These are phyloP conservation scores for Taiwanofungus camphoratus DNA, from an alignment of 1,284 basidiomycete species.

Conservation along the genomic window DNA sequence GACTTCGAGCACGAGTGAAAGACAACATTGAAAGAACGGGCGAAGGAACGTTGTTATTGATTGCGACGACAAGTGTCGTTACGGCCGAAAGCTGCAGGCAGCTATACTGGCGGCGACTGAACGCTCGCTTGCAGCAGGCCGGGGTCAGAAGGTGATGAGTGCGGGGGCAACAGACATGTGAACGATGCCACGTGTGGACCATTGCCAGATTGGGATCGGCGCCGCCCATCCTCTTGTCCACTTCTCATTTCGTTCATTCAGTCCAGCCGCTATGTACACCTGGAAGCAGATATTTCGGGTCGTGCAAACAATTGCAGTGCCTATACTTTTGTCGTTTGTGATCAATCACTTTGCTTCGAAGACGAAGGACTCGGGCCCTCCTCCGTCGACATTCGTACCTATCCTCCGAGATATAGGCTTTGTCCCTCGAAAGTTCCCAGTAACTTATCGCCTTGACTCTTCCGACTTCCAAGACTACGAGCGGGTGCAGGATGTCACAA, in stretches of 20 bases:
- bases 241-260: no score
- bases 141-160: no score
- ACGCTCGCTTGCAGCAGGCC: constrained; percentile 8
- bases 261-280: constrained; percentile 15
- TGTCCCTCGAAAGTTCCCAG: constrained; percentile 15
- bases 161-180: no score
- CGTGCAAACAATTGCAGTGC: constrained; percentile 17
- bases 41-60: constrained; percentile 5
- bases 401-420: constrained; percentile 21
- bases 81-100: neutral
- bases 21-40: constrained; percentile 20
- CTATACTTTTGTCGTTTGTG: constrained; percentile 13
- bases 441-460: constrained; percentile 15
- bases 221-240: no score
- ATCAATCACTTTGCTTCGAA: constrained; percentile 12
- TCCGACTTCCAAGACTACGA: constrained; percentile 13
- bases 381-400: constrained; percentile 16
- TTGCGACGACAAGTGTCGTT: constrained; percentile 4
- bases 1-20: constrained; percentile 23
- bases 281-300: constrained; percentile 14
- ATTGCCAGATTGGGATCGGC: no score
- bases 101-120: constrained; percentile 1
- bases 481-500: constrained; percentile 15
- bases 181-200: no score
- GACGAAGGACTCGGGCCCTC: constrained; percentile 8